phyloP scores from a whole-genome alignment of 2,329 filamentous ascomycete species.

The Zarea fungicola region DNA sequence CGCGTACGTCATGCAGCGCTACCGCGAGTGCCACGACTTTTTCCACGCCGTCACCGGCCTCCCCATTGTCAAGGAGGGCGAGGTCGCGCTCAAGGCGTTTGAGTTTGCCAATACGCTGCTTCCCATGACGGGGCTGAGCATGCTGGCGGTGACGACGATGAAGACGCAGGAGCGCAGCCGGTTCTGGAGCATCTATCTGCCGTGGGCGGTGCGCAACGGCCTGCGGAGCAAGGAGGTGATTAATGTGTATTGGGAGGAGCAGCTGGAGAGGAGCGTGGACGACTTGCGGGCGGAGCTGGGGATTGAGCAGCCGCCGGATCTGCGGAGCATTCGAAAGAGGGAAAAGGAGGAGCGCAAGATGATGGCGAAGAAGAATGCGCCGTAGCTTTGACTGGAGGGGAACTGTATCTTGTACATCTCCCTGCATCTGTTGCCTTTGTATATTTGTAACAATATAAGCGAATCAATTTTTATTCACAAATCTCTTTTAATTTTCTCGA shows the following conservation, averaged over 20 bases:
- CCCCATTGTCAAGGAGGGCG: slow-evolving; percentile 88
- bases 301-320: slow-evolving; percentile 83
- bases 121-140: slow-evolving; percentile 88
- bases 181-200: slow-evolving; percentile 72
- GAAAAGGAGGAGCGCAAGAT: slow-evolving; percentile 61
- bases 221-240: slow-evolving; percentile 72
- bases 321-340: slow-evolving; percentile 69
- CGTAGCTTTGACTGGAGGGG: neutral
- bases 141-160: slow-evolving; percentile 80
- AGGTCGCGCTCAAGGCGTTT: slow-evolving; percentile 95
- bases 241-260: slow-evolving; percentile 97
- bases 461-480: too few species aligned
- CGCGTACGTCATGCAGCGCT: slow-evolving; percentile 97
- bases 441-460: neutral
- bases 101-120: slow-evolving; percentile 93
- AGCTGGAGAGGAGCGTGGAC: slow-evolving; percentile 76
- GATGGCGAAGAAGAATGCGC: slow-evolving; percentile 46
- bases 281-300: slow-evolving; percentile 69
- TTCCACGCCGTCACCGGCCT: slow-evolving; percentile 92
- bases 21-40: slow-evolving; percentile 96
- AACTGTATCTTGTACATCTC: neutral
- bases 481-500: too few species aligned
- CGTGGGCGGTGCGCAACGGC: slow-evolving; percentile 88
- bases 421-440: too few species aligned
- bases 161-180: slow-evolving; percentile 73